These are phyloP conservation scores for Fusarium vanettenii DNA, from an alignment of 2,329 filamentous ascomycete species.

Conservation along the genomic window DNA sequence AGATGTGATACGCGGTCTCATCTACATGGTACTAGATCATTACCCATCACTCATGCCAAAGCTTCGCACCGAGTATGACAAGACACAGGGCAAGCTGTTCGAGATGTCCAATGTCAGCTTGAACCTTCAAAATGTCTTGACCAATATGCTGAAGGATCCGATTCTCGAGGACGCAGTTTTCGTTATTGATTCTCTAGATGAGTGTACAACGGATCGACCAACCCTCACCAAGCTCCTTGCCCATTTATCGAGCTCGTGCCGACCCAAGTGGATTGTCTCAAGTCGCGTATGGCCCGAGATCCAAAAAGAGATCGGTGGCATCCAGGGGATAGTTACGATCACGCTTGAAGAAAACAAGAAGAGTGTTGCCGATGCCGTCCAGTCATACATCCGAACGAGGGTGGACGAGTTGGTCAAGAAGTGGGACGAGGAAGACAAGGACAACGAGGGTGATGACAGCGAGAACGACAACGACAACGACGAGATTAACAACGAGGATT, in stretches of 20 bases:
- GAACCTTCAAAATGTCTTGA: not conserved
- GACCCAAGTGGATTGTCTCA: conserved; percentile 55
- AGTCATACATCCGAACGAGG: conserved; percentile 29
- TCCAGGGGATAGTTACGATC: conserved; percentile 43
- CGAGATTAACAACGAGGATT: not conserved
- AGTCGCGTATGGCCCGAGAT: conserved; percentile 54
- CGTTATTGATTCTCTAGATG: conserved; percentile 61
- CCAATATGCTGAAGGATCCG: conserved; percentile 47
- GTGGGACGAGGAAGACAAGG: conserved; percentile 4
- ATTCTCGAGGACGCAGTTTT: conserved; percentile 47
- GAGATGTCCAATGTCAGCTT: conserved; percentile 47
- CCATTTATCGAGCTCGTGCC: conserved; percentile 29
- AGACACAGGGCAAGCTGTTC: conserved; percentile 44
- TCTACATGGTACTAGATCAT: conserved; percentile 53
- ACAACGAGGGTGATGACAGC: conserved; percentile 6
- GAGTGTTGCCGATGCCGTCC: conserved; percentile 48
- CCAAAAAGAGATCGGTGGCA: conserved; percentile 45
- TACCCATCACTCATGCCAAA: conserved; percentile 50
- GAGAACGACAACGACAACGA: not conserved
- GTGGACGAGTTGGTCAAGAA: conserved; percentile 9
- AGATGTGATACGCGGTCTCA: conserved; percentile 55
- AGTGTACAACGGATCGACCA: conserved; percentile 50
- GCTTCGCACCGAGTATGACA: not conserved
- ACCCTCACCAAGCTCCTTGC: conserved; percentile 52
- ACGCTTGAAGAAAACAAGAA: conserved; percentile 50